Evolutionary conservation across 2,329 filamentous ascomycete genomes (phyloP), one percentile per base, ranked within the genome.

Genomic region (Zopfia rhizophila): DNA sequence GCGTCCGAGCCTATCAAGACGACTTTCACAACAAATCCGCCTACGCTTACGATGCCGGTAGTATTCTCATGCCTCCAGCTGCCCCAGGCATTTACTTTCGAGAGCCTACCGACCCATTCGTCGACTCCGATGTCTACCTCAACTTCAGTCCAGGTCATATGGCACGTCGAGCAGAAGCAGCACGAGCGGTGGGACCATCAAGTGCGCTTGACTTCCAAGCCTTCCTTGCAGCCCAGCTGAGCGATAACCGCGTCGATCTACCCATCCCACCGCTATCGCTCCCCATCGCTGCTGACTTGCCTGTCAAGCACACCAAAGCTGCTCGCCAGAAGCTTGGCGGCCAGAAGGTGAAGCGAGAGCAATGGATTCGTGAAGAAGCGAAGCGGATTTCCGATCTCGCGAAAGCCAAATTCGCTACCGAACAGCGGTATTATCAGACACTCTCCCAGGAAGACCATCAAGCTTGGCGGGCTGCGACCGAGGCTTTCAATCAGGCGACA

Each of bases 361-460:
- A 22, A 7, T 63, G 58, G 60, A 60, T 63, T 38, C 42, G 38
- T 10, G 35, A 21, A 7, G 30, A 38, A 30, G 48, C 56, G 0
- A 19, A 21, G 12, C 18, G 48, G 14, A 58, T 63, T 18, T 38
- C 36, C 1, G 27, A 40, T 0, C 41, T 57, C 3, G 28, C 32
- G 17, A 44, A 24, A 21, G 19, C 25, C 3, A 16, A 21, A 10
- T 21, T 41, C 14, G 33, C 14, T 3, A 35, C 38, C 11, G 45
- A 43, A 4, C 37, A 31, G 6, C 13, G 18, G 19, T 58, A 41
- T 13, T 1, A 16, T 5, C 4, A 13, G 7, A 53, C 44, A 0
- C 28, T 31, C 10, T 14, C 38, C 0, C 13, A 21, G 17, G 22
- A 25, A 7, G 47, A 55, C 33, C 51, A 45, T 31, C 10, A 29